These are phyloP conservation scores for Sanghuangporus sanghuang DNA, from an alignment of 1,284 basidiomycete species.

Conservation along the genomic window DNA sequence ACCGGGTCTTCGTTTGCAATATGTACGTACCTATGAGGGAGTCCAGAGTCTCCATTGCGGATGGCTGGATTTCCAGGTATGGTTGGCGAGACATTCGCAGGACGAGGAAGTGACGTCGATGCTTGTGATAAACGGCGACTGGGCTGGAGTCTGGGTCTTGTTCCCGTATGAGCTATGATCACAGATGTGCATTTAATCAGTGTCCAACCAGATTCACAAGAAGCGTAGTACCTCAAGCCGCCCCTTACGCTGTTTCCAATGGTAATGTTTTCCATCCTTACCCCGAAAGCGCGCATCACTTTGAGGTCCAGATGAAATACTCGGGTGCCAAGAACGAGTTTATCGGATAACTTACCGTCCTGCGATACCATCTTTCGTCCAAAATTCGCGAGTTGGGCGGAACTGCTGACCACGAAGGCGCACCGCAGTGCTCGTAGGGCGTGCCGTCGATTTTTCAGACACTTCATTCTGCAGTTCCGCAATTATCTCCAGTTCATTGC, in stretches of 20 bases:
- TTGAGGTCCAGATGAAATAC: neutral
- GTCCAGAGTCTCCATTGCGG: slow-evolving; percentile 32
- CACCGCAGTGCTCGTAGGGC: slow-evolving; percentile 23
- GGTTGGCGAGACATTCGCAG: slow-evolving; percentile 33
- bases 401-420: slow-evolving; percentile 28
- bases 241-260: slow-evolving; percentile 26
- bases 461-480: slow-evolving; percentile 32
- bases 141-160: slow-evolving; percentile 26
- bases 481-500: slow-evolving; percentile 30
- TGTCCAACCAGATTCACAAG: neutral
- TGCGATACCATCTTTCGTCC: slow-evolving; percentile 23
- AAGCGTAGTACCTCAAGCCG: slow-evolving; percentile 25
- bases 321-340: neutral
- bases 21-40: slow-evolving; percentile 31
- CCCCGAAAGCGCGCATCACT: slow-evolving; percentile 28
- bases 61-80: slow-evolving; percentile 33
- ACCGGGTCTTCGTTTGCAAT: neutral
- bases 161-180: slow-evolving; percentile 27
- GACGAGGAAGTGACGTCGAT: slow-evolving; percentile 33
- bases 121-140: slow-evolving; percentile 32
- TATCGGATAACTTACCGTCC: slow-evolving; percentile 1
- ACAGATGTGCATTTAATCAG: neutral
- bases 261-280: slow-evolving; percentile 30
- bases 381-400: slow-evolving; percentile 25
- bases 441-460: slow-evolving; percentile 1